Evolutionary conservation across 2,329 filamentous ascomycete genomes (phyloP), one percentile per base, ranked within the genome.

Genomic region (Uncinocarpus reesii): DNA sequence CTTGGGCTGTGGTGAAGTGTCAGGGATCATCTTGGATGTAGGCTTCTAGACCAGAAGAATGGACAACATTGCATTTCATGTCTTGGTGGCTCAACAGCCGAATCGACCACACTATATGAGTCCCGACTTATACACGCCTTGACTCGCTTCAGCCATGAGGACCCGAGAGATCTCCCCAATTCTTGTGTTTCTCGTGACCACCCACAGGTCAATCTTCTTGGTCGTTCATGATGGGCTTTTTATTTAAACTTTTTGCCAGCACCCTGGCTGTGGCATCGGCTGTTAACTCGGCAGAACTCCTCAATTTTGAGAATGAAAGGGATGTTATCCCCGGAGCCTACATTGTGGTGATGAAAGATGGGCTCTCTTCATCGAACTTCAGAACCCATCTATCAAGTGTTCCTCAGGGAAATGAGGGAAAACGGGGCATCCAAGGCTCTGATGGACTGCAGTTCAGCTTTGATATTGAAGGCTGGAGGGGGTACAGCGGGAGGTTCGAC

Each of bases 401-500:
- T 32, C 42, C 37, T n/a, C 26, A 32, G 6, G 26, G 34, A 21
- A 47, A 47, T 26, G 15, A 41, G 13, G 45, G 26, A 41, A 47
- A 34, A 15, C 37, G 31, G 20, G 31, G 20, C 18, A 29, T 16
- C 5, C 21, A 31, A 24, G 4, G n/a, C 32, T 35, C 32, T 16
- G 13, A 23, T 13, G 42, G 43, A 11, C 8, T 48, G n/a, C 41
- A 52, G 34, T 42, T 44, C 16, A 46, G 46, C n/a, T 53, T 52
- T 31, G 41, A 53, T 37, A 47, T 53, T 36, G 36, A 15, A 21
- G 52, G 47, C 6, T 37, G 45, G 41, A 52, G 45, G 40, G 52
- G 42, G 4, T 53, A 52, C 36, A 49, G 36, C 34, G 52, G 49
- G 4, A 52, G 26, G n/a, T 50, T 52, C n/a, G 52, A 52, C 31